Evolutionary conservation across 2,329 filamentous ascomycete species (phyloP), one percentile per base, ranked within the genome.

Genomic region (Ceratocystis diversiconidia): DNA sequence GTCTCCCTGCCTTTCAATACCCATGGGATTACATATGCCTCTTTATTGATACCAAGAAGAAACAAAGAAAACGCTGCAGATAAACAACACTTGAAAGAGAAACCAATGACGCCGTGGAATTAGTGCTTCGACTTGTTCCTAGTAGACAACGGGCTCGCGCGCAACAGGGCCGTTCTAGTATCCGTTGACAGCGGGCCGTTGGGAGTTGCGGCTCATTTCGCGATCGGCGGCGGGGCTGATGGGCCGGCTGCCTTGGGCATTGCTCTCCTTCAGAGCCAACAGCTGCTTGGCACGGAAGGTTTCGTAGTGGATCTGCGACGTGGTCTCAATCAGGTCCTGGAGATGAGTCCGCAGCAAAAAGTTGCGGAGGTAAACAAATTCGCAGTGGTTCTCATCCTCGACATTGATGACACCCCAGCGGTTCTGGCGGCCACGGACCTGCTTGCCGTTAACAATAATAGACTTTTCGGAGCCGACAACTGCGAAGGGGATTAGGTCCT

Each of bases 371-470:
- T 96, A 96, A 74, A 97, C 88, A 74, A 99, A 99, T 84, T 99
- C 94, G 85, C 94, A 99, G 82, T 99, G 94, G 79, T 87, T 95
- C 82, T 99, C 94, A 72, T 99, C 92, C 80, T 99, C 94, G 72
- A 99, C 92, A 74, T 99, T 99, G 82, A 99, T 97, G 70, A 97
- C 89, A 72, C 94, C 94, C 94, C 94, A 99, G 77, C 94, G 87
- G 84, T 97, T 99, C 79, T 99, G 94, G 73, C 94, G 92, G 70
- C 92, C 94, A 70, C 92, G 91, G 70, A 99, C 94, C 79, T 95
- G 90, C 82, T 96, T 92, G 77, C 94, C 94, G 73, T 92, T 90
- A 76, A 99, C 89, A 69, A 96, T 92, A 76, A 99, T 96, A 71
- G 88, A 92, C 82, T 95, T 96, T 80, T 99, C 94, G 63, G 92